Evolutionary conservation across 2,329 filamentous ascomycete species (phyloP), one percentile per base, ranked within the genome.

Genomic region (Pyrenochaeta sp.): DNA sequence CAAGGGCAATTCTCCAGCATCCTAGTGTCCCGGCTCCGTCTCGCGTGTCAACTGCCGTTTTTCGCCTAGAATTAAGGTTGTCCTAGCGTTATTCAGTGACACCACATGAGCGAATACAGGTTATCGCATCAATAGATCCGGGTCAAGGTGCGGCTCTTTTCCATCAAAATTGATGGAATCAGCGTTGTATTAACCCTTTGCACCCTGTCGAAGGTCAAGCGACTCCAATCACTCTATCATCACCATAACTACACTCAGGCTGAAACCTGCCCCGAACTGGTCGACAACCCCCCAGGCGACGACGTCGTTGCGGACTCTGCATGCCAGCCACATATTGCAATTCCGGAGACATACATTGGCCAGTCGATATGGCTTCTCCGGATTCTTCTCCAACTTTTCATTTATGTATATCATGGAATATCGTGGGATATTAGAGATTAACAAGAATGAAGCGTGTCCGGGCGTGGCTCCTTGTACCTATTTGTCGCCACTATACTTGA

Each of bases 161-260:
- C 62, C 45, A 69, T 73, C 62, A 69, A 72, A 62, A 61, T 68
- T 68, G 56, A 73, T 71, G 42, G 56, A 45, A 24, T 42, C 52
- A 47, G 59, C 54, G 53, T 59, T 56, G 45, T 50, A 49, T 59
- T 59, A 56, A 56, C 61, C 59, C 62, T 55, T 59, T 37, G 40
- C 44, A 64, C 40, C 59, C 56, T 54, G 27, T 58, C 24, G 37
- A n/a, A 19, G 5, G 22, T 13, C 24, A 61, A 60, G 58, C 45
- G 56, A 57, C 30, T 40, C 70, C 64, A 68, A 70, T 68, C 62
- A 65, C 27, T 22, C n/a, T 13, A 44, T 28, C 12, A 34, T 32
- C 40, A 30, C 43, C 39, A 61, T 47, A 56, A 62, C 52, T 66
- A 63, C 40, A 67, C 65, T 65, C 62, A 62, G 66, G 53, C 62